Evolutionary conservation across 768 basidiomycete species (phyloP), one percentile per base, ranked within the genome.

Genomic region (Lentinula sp.): DNA sequence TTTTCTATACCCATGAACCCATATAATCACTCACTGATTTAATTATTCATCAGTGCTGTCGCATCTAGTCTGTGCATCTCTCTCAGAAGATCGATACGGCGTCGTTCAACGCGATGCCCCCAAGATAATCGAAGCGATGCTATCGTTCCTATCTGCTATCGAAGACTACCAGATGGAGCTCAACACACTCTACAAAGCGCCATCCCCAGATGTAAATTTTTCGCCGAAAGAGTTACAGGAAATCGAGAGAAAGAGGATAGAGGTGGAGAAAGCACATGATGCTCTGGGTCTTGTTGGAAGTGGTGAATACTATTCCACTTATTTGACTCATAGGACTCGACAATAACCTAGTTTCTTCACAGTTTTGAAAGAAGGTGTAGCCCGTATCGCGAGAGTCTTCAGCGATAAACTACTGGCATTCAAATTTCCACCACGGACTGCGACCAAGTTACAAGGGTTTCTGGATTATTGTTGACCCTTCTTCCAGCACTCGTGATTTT

Each of bases 51-150:
- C 65, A 92, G 91, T 84, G 5, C 76, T 95, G 3, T 82, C 88
- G 1, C 79, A 81, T 53, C 76, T 94, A 7, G 79, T 82, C 6
- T 88, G 85, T 61, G 84, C 86, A 0, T 94, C 93, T 4, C 74
- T 95, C 13, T 77, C 78, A 0, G 93, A 94, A 70, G 93, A 95
- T 73, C 79, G 81, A 18, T 93, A 87, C 67, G 93, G 93, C 20
- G 82, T 87, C 37, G 90, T 93, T 12, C 93, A 95, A 69, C 79
- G 89, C 10, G 93, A 95, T 68, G 90, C 93, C 18, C 88, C 92
- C 0, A 85, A 84, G 62, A 85, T 93, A 33, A 70, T 95, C 2
- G 93, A 95, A 70, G 88, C 88, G 0, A 75, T 94, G 64, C 69
- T 89, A 12, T 80, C 81, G 0, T 89, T 87, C 74, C 77, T 92